These are phyloP conservation scores for Desmodesmus armatus DNA, from an alignment of 139 green algal genomes.

Conservation along the genomic window DNA sequence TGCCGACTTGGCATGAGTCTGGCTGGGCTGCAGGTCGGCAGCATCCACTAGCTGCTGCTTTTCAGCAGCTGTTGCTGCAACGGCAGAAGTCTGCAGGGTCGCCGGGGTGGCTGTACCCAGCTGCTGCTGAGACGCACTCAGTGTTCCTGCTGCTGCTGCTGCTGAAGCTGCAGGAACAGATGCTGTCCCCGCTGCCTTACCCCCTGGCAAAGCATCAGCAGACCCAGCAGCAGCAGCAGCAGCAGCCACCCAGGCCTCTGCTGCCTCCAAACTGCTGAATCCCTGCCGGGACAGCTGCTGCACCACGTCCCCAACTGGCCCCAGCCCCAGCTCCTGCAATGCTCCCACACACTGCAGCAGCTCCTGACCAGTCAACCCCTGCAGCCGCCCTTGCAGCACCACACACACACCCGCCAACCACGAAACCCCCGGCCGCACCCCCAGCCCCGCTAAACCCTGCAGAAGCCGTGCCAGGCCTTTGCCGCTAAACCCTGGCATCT, in stretches of 20 bases:
- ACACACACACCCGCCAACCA: slow-evolving; percentile 3
- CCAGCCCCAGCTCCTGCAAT: slow-evolving; percentile 23
- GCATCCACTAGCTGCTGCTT: too few relatives aligned
- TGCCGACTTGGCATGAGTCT: background rate
- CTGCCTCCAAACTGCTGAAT: too few relatives aligned
- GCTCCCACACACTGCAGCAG: slow-evolving; percentile 21
- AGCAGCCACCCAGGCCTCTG: background rate
- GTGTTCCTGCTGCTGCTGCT: slow-evolving; percentile 8
- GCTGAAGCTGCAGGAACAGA: background rate
- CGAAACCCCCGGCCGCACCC: background rate
- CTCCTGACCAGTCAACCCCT: slow-evolving; percentile 18
- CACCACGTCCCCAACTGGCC: background rate
- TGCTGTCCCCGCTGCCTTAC: background rate
- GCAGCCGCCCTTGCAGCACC: slow-evolving; percentile 2
- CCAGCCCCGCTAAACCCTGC: slow-evolving; percentile 25
- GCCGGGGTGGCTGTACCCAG: background rate
- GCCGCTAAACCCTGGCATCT: background rate
- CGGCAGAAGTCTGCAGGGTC: background rate
- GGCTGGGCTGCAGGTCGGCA: too few relatives aligned
- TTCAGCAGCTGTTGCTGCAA: background rate
- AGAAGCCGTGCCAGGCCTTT: background rate
- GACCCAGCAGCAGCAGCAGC: background rate
- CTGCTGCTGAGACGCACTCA: background rate
- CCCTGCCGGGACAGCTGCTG: slow-evolving; percentile 15
- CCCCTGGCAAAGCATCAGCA: background rate